A percentile compares a stretch with the other conserved stretches of the same genome.
Evolutionary conservation across 306 rosid species (phyloP).

Genomic region (Medicago ruthenica): DNA sequence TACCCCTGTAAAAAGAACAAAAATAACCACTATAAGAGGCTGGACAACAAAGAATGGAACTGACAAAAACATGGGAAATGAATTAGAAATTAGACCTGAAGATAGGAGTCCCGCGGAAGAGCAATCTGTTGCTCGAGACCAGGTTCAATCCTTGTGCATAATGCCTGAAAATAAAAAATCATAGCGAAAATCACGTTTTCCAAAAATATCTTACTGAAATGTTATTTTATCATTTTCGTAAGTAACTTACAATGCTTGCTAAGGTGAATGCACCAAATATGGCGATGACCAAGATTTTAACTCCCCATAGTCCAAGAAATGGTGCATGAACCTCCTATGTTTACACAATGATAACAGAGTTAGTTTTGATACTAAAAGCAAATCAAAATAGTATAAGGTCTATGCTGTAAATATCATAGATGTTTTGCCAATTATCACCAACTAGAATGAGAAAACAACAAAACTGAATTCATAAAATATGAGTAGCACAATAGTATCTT

Average conservation of each 20-base stretch:
- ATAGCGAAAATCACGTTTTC: constrained; percentile 27
- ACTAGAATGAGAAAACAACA: constrained; percentile 30
- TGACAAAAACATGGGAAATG: constrained; percentile 28
- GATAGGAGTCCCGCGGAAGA: constrained; percentile 98
- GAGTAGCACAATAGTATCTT: constrained; percentile 9
- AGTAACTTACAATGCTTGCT: constrained; percentile 89
- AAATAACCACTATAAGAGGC: constrained; percentile 5
- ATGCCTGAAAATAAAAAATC: constrained; percentile 60
- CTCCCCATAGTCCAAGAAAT: constrained; percentile 85
- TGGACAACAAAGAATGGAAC: constrained; percentile 31
- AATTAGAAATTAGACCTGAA: constrained; percentile 68
- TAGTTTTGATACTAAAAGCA: constrained; percentile 29
- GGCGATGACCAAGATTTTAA: constrained; percentile 72
- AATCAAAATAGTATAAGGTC: constrained; percentile 12
- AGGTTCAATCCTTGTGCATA: constrained; percentile 81
- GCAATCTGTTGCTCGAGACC: constrained; percentile 97
- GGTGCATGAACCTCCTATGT: constrained; percentile 89
- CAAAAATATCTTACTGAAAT: constrained; percentile 11
- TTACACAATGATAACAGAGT: constrained; percentile 39
- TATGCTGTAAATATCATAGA: constrained; percentile 24
- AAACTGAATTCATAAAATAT: constrained; percentile 27
- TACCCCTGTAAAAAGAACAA: constrained; percentile 65
- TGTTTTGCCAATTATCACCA: constrained; percentile 18
- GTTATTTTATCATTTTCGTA: constrained; percentile 29
- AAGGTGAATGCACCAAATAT: constrained; percentile 76